A percentile compares a stretch with the other conserved stretches of the same genome.
Evolutionary conservation across 2,329 filamentous ascomycete species (phyloP).

Genomic region (Nannizzia gypsea): DNA sequence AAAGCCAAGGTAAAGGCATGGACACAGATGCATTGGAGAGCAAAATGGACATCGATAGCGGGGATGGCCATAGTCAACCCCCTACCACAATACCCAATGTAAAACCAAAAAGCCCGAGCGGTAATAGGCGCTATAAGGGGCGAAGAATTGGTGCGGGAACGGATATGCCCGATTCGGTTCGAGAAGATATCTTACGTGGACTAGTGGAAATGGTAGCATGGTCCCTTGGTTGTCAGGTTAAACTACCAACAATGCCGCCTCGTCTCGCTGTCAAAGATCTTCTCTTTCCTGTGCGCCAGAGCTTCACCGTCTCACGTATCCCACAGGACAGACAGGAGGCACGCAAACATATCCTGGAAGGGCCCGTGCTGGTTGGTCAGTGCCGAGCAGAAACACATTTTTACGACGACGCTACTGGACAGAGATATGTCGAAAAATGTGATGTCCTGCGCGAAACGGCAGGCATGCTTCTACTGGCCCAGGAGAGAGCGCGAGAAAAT

Average conservation of each 20-base stretch:
- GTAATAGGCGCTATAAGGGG: constrained; percentile 41
- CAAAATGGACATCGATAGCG: constrained; percentile 5
- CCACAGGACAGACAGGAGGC: constrained; percentile 43
- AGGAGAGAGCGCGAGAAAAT: constrained; percentile 49
- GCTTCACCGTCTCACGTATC: constrained; percentile 41
- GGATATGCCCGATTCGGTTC: constrained; percentile 48
- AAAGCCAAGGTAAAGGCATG: constrained; percentile 13
- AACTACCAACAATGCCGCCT: constrained; percentile 36
- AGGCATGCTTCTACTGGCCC: constrained; percentile 45
- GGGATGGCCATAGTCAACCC: background rate
- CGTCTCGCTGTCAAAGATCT: constrained; percentile 39
- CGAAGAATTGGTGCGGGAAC: constrained; percentile 45
- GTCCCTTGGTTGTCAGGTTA: constrained; percentile 46
- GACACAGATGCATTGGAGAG: constrained; percentile 13
- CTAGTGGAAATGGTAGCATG: constrained; percentile 48
- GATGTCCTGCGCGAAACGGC: constrained; percentile 49
- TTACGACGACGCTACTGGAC: constrained; percentile 23
- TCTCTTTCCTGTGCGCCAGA: constrained; percentile 47
- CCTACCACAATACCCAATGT: background rate
- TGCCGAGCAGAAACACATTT: constrained; percentile 46
- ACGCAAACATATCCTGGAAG: constrained; percentile 45
- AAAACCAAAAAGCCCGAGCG: background rate
- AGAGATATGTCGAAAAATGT: constrained; percentile 32
- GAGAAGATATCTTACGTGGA: constrained; percentile 43
- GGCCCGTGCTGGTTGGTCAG: constrained; percentile 46